A percentile compares a stretch with the other conserved stretches of the same genome.
Evolutionary conservation across 129 eudicot genomes (phyloP).

Genomic region (Rutidosis leptorrhynchoides): DNA sequence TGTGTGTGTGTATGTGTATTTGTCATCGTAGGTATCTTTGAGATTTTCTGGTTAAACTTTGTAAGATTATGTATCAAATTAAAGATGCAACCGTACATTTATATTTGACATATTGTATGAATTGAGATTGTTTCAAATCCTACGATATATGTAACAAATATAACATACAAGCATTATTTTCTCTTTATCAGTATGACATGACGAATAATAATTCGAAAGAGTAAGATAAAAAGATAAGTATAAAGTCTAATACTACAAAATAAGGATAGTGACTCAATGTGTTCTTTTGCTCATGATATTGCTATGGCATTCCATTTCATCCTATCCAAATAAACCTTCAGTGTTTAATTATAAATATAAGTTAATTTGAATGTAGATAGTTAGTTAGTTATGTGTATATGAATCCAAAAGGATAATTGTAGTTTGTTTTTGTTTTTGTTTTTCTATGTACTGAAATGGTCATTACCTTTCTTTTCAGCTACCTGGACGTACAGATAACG

Average conservation of each 20-base stretch:
- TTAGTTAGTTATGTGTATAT: background rate
- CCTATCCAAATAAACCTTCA: background rate
- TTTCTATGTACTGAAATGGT: too few relatives aligned
- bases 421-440: too few relatives aligned
- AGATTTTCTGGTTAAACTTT: background rate
- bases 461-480: too few relatives aligned
- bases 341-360: too few relatives aligned
- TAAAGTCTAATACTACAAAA: background rate
- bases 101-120: background rate
- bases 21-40: too few relatives aligned
- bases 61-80: background rate
- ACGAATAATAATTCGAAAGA: background rate
- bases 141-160: too few relatives aligned
- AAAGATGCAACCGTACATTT: background rate
- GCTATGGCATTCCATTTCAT: background rate
- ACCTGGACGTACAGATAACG: slow-evolving; percentile 97
- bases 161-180: background rate
- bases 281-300: background rate
- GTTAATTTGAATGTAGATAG: background rate
- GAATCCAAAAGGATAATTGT: background rate
- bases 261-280: background rate
- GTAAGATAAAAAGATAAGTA: background rate
- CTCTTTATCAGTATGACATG: background rate
- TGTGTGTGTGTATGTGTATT: too few relatives aligned
- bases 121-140: background rate